Evolutionary conservation across 2,329 filamentous ascomycete species (phyloP), one percentile per base, ranked within the genome.

Genomic region (Pseudogymnoascus sp.): DNA sequence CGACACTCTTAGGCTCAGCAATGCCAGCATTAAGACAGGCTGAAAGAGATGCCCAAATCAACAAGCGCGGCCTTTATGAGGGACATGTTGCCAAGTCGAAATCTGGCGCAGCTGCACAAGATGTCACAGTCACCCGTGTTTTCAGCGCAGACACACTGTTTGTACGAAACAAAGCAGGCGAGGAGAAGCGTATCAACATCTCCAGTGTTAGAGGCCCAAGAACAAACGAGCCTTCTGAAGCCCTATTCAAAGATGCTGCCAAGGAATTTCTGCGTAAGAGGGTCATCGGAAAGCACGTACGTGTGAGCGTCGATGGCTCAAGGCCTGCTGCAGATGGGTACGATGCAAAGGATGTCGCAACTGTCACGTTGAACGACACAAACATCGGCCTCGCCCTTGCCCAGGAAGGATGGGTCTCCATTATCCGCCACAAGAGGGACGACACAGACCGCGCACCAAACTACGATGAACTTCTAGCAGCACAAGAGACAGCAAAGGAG

Each of bases 221-320:
- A 71, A 84, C 89, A 2, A 88, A 86, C 57, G 93, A 97, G 73
- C 84, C 90, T 17, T 88, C 90, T 62, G 93, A 97, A 75, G 83
- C 90, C 40, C 91, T 92, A 0, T 99, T 93, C 79, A 84, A 86
- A 67, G 89, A 94, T 10, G 93, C 97, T 72, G 93, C 94, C 33
- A 99, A 99, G 79, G 94, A 99, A 73, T 97, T 93, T 72, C 75
- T 97, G 66, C 87, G 94, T 61, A 96, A 96, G 81, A 91, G 87
- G 74, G 75, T 97, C 33, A 99, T 99, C 70, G 94, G 92, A 64
- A 99, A 99, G 80, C 90, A 96, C 67, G 91, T 97, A 66, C 90
- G 88, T 73, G 85, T 97, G 62, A 88, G 84, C 60, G 85, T 96
- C 63, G 92, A 99, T 72, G 94, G 94, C 62, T 91, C 90, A 74